Percentiles rank a stretch among this genome's conserved stretches.
Evolutionary conservation across 2,329 filamentous ascomycete genomes (phyloP).

Genomic region (Hypoxylon sp.): DNA sequence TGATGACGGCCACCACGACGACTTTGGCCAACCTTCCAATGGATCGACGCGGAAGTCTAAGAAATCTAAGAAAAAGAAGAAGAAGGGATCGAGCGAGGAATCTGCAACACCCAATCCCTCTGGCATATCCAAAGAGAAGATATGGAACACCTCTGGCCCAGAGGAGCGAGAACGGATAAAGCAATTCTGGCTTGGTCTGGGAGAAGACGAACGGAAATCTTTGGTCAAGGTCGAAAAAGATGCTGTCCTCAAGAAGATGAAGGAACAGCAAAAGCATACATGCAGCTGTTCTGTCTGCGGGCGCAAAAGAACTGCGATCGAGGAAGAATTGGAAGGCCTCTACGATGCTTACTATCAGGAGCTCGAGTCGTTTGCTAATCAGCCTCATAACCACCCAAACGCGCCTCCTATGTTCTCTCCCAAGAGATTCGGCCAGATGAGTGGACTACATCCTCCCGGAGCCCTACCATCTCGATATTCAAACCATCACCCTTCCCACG

Average conservation of each 20-base stretch:
- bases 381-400: slow-evolving; percentile 76
- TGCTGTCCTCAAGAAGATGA: slow-evolving; percentile 98
- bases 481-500: slow-evolving; percentile 79
- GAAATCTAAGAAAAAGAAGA: slow-evolving; percentile 80
- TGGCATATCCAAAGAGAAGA: slow-evolving; percentile 81
- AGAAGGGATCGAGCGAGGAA: slow-evolving; percentile 54
- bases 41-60: slow-evolving; percentile 63
- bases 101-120: slow-evolving; percentile 51
- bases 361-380: slow-evolving; percentile 95
- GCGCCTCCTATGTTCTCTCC: slow-evolving; percentile 78
- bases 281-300: slow-evolving; percentile 98
- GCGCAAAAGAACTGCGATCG: slow-evolving; percentile 94
- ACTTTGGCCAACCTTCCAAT: slow-evolving; percentile 59
- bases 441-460: slow-evolving; percentile 70
- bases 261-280: slow-evolving; percentile 99
- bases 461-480: slow-evolving; percentile 71
- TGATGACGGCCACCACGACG: slow-evolving; percentile 66
- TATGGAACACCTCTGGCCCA: slow-evolving; percentile 96
- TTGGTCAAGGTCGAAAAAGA: slow-evolving; percentile 99
- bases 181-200: slow-evolving; percentile 95
- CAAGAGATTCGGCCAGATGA: slow-evolving; percentile 72
- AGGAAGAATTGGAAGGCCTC: slow-evolving; percentile 96
- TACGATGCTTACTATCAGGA: slow-evolving; percentile 99
- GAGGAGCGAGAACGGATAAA: slow-evolving; percentile 98
- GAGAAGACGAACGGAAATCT: slow-evolving; percentile 94